Evolutionary conservation across 768 basidiomycete species (phyloP).

Genomic region (Leccinum pellstonianum): DNA sequence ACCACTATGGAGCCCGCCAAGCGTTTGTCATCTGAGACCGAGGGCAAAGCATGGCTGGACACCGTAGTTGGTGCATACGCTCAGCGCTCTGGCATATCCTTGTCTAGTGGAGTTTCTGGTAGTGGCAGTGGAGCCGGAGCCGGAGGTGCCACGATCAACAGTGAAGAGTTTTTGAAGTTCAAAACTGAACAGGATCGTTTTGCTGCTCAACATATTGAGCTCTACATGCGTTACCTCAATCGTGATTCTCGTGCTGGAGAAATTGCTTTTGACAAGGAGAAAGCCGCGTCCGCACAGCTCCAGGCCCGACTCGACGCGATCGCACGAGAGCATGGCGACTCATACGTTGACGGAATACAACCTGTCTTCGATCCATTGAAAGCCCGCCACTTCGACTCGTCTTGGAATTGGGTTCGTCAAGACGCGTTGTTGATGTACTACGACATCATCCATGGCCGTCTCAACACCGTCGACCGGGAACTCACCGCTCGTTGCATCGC

Average conservation of each 20-base stretch:
- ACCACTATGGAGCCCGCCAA: slow-evolving; percentile 94
- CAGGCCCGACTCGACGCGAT: slow-evolving; percentile 90
- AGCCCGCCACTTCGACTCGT: slow-evolving; percentile 97
- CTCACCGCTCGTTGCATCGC: slow-evolving; percentile 97
- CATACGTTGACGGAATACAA: slow-evolving; percentile 92
- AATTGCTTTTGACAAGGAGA: slow-evolving; percentile 84
- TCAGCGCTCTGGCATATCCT: slow-evolving; percentile 81
- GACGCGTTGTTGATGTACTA: slow-evolving; percentile 96
- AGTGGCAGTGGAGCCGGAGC: slow-evolving; percentile 57
- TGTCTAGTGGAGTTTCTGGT: slow-evolving; percentile 65
- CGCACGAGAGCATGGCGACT: slow-evolving; percentile 87
- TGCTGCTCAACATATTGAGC: slow-evolving; percentile 88
- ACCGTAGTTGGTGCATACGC: slow-evolving; percentile 81
- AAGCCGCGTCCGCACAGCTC: slow-evolving; percentile 64
- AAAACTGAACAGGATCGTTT: slow-evolving; percentile 91
- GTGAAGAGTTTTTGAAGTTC: slow-evolving; percentile 97
- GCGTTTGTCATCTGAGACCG: slow-evolving; percentile 84
- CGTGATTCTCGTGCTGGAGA: slow-evolving; percentile 93
- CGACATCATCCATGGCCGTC: slow-evolving; percentile 94
- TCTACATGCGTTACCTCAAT: slow-evolving; percentile 95
- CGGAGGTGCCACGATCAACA: slow-evolving; percentile 91
- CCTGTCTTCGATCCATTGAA: slow-evolving; percentile 94
- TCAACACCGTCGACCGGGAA: slow-evolving; percentile 92
- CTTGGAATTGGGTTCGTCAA: slow-evolving; percentile 99
- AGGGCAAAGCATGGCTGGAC: slow-evolving; percentile 95